A percentile compares a stretch with the other conserved stretches of the same genome.
These are phyloP conservation scores for Leishmania mexicana DNA, from an alignment of 208 protist genomes.

Conservation along the genomic window DNA sequence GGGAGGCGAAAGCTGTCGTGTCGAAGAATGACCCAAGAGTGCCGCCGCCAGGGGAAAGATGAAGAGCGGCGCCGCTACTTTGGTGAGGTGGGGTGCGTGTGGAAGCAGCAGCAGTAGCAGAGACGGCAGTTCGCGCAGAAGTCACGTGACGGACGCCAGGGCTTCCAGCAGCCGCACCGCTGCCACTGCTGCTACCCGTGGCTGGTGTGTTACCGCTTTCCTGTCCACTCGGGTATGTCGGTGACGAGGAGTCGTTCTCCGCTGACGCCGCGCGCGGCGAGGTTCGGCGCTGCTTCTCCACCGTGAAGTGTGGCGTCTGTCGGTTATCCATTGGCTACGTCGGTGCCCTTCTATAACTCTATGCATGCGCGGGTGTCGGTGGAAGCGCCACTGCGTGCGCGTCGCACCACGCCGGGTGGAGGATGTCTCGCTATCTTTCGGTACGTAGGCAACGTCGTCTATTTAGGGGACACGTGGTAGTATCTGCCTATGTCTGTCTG, in stretches of 20 bases:
- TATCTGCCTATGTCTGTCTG: not conserved
- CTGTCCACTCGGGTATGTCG: constrained; percentile 8
- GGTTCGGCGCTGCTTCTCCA: constrained; percentile 17
- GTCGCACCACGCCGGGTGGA: not conserved
- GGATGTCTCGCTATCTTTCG: not conserved
- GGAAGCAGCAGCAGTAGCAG: not conserved
- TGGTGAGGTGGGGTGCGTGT: constrained; percentile 1
- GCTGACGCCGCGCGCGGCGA: constrained; percentile 10
- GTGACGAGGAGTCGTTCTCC: constrained; percentile 18
- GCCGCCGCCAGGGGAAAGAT: not conserved
- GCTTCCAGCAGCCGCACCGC: not conserved
- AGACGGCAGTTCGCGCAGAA: not conserved
- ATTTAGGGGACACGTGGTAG: not conserved
- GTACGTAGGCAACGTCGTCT: not conserved
- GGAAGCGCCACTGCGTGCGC: not conserved
- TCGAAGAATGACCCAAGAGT: constrained; percentile 17
- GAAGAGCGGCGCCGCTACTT: not conserved
- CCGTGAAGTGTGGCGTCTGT: not conserved
- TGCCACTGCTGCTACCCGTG: constrained; percentile 4
- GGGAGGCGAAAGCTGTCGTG: constrained; percentile 18
- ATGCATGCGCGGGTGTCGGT: not conserved
- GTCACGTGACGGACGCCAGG: not conserved
- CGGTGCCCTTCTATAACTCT: not conserved
- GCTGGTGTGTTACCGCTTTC: constrained; percentile 2
- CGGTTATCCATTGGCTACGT: not conserved